Conservation (phyloP, 2,329 filamentous ascomycete genomes). For the Ambrosiella xylebori region DNA sequence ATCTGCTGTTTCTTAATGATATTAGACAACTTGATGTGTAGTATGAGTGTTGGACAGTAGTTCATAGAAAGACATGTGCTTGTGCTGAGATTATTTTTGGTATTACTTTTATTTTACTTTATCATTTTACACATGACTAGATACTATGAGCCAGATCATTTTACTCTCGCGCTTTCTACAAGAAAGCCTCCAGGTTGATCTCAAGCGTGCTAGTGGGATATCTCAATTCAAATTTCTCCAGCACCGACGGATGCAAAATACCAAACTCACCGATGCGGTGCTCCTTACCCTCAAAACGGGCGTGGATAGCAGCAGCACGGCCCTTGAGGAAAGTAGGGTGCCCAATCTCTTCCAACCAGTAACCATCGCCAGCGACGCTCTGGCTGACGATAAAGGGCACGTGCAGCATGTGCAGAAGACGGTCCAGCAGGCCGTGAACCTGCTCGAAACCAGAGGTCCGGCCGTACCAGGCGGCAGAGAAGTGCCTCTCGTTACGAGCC, state of each 20-base stretch:
- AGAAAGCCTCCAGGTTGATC: slow-evolving; percentile 84
- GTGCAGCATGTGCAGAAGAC: slow-evolving; percentile 81
- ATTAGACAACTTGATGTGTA: no score
- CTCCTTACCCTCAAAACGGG: slow-evolving; percentile 57
- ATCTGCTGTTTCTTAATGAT: no score
- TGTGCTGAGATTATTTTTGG: slow-evolving; percentile 12
- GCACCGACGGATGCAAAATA: slow-evolving; percentile 78
- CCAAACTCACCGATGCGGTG: slow-evolving; percentile 69
- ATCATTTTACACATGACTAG: slow-evolving; percentile 6
- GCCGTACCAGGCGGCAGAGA: slow-evolving; percentile 89
- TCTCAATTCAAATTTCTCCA: slow-evolving; percentile 85
- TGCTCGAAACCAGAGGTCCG: slow-evolving; percentile 90
- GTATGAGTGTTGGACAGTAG: background rate
- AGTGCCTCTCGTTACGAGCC: slow-evolving; percentile 83
- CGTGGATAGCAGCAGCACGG: slow-evolving; percentile 69
- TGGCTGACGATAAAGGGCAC: slow-evolving; percentile 55
- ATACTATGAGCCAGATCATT: slow-evolving; percentile 10
- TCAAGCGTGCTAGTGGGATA: slow-evolving; percentile 90
- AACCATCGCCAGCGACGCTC: slow-evolving; percentile 45
- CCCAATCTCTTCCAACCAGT: slow-evolving; percentile 89
- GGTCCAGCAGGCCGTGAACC: slow-evolving; percentile 84
- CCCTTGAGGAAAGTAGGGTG: slow-evolving; percentile 85
- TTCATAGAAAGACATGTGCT: background rate
- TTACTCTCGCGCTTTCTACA: slow-evolving; percentile 33
- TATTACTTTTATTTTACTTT: slow-evolving; percentile 9